Base-by-base conservation (phyloP, 805 yeast species). In the Ogataea zsoltii region DNA sequence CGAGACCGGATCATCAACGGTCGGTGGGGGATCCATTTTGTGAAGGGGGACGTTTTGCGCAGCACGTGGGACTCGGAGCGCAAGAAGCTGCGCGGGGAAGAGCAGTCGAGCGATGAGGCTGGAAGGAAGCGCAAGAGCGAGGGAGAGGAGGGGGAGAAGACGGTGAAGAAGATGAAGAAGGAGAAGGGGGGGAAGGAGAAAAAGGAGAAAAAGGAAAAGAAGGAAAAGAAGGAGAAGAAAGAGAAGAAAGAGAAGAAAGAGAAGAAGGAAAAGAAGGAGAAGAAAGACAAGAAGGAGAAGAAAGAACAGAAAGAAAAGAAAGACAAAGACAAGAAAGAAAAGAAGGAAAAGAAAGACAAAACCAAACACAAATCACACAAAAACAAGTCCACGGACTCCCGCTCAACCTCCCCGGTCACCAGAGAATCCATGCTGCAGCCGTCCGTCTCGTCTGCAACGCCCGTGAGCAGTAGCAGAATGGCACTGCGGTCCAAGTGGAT, bases 401-500 rank as follows among this genome's bases (percentile, higher is more conserved):
- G n/a, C n/a, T n/a, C n/a, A n/a, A n/a, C 30, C 38, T 41, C 55
- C 31, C 42, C 48, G 38, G 67, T 66, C 5, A 67, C 73, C 2
- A 64, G 72, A 47, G 76, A 69, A 17, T 68, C 73, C 13, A 70
- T 71, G 77, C 53, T 72, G 21, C 61, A 60, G 32, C 72, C 75
- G 7, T 69, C 65, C 29, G 69, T 61, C 25, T 37, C 32, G 23
- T 40, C 18, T 23, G 31, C 51, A 4, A 54, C 65, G 7, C 54
- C 72, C 6, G 69, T 67, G 1, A 67, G 77, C 1, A 55, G 76
- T 11, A 76, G 84, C n/a, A 74, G 86, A 58, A 62, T 81, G 39
- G 83, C 95, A 1, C 86, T 86, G 3, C 79, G 98, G 63, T 83
- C 95, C 17, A 84, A 80, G 64, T 91, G 89, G 84, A 91, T 92